Evolutionary conservation across 768 basidiomycete species (phyloP), one percentile per base, ranked within the genome.

Genomic region (Cystoderma amianthinum): DNA sequence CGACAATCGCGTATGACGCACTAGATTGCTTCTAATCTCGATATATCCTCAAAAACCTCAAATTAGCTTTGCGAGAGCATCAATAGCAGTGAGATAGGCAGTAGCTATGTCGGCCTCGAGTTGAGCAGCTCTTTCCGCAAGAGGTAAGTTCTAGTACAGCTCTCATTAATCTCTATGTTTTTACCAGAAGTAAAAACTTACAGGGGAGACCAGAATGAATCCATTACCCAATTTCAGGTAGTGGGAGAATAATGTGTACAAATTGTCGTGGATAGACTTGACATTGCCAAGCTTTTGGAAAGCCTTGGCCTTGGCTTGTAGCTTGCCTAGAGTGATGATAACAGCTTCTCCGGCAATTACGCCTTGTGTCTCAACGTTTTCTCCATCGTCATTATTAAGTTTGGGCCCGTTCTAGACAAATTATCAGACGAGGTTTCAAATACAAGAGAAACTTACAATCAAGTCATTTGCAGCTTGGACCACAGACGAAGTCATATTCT

Each of bases 61-160:
- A n/a, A n/a, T n/a, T n/a, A n/a, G n/a, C n/a, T n/a, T n/a, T n/a
- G 25, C 25, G 25, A 28, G 25, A 7, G 35, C 15, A 32, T 45
- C 41, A 9, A 3, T n/a, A 13, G 25, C 36, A 24, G 16, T 18
- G 34, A 42, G 25, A 28, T 28, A 28, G 7, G 25, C 25, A n/a
- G n/a, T 7, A n/a, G 7, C 25, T 7, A 28, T 28, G 25, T n/a
- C 7, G 25, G 25, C 7, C n/a, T 28, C 25, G 25, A 28, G 25
- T 7, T 28, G 7, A 7, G 7, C 7, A 7, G 25, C 25, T 7
- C 25, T 7, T 28, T 28, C 25, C n/a, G 25, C 25, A 28, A 28
- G 25, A 7, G 25, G 25, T n/a, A 28, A 28, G n/a, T 7, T 28
- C 25, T 28, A n/a, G n/a, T 28, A 7, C 7, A n/a, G 7, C n/a